Evolutionary conservation across 345 rosid species (phyloP), one percentile per base, ranked within the genome.

Genomic region (Noccaea caerulescens): DNA sequence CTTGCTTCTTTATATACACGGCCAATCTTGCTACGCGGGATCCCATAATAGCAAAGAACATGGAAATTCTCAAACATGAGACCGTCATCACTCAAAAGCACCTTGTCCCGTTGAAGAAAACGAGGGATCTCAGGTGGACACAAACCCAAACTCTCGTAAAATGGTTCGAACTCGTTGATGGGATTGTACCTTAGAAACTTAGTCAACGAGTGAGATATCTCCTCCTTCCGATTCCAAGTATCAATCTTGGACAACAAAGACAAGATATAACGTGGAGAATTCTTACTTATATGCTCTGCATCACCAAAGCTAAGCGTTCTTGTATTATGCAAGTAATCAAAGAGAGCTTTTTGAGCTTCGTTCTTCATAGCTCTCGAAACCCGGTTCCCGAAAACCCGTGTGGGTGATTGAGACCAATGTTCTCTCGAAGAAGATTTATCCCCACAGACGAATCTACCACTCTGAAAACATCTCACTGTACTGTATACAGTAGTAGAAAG

Each of bases 131-230:
- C 93, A 2, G 33, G 41, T 42, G 83, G 88, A 38, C 82, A 60
- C 73, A 92, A 60, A 49, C 98, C 98, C 51, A 86, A 45, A 66
- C 96, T 90, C 87, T 93, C 93, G 41, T 83, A 85, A 82, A 90
- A 93, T 9, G 92, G 93, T 73, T 93, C 97, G 32, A 88, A 90
- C 79, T 93, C 98, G 59, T 90, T 93, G 66, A 90, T 85, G 39
- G 97, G 97, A 52, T 86, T 84, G 57, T 84, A 90, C 38, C 84
- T 82, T 61, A 93, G 58, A 75, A 75, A 85, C 73, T 86, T 88
- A 1, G 80, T 13, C 37, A 88, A 33, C 0, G 85, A 72, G 8
- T 23, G 14, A 7, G 76, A 76, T 38, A 82, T 51, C 76, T 86
- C 85, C 14, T 39, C 77, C 44, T 62, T 80, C 12, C 30, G 8